A percentile compares a stretch with the other conserved stretches of the same genome.
Evolutionary conservation across 1,139 yeast genomes (phyloP).

Genomic region (Meyerozyma smithsonii): DNA sequence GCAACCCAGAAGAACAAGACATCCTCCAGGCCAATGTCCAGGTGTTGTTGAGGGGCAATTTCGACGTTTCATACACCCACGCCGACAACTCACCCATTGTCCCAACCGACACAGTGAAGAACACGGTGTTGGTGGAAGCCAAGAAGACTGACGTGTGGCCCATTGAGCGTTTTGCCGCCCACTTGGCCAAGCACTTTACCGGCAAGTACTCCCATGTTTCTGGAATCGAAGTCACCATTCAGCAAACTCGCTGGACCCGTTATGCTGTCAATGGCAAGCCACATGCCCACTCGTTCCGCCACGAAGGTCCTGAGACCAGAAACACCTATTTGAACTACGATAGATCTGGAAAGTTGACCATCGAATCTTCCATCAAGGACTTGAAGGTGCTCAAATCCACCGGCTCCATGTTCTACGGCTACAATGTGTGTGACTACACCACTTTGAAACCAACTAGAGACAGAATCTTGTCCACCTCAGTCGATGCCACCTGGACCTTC

Average conservation of each 20-base stretch:
- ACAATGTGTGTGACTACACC: constrained; percentile 81
- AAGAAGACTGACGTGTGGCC: constrained; percentile 83
- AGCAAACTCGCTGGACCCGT: constrained; percentile 76
- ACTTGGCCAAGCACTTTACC: constrained; percentile 75
- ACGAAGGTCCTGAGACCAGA: constrained; percentile 81
- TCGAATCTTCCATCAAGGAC: constrained; percentile 74
- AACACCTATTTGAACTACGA: constrained; percentile 52
- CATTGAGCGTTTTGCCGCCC: constrained; percentile 84
- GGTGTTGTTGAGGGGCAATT: constrained; percentile 69
- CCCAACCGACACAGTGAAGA: constrained; percentile 92
- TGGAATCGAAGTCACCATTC: constrained; percentile 62
- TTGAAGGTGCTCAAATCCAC: constrained; percentile 87
- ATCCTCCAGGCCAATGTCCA: constrained; percentile 80
- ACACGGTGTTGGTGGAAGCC: constrained; percentile 79
- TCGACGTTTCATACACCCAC: constrained; percentile 74
- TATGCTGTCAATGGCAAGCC: constrained; percentile 66
- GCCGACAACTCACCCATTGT: constrained; percentile 88
- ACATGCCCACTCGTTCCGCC: constrained; percentile 79
- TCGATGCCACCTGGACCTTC: constrained; percentile 72
- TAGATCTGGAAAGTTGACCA: constrained; percentile 41
- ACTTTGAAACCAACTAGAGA: constrained; percentile 78
- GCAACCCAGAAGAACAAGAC: constrained; percentile 67
- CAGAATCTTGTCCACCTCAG: constrained; percentile 83
- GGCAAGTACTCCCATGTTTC: constrained; percentile 70
- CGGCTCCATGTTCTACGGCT: constrained; percentile 92